phyloP scores from a whole-genome alignment of 441 rosid species.

The Hypseocharis bilobata region DNA sequence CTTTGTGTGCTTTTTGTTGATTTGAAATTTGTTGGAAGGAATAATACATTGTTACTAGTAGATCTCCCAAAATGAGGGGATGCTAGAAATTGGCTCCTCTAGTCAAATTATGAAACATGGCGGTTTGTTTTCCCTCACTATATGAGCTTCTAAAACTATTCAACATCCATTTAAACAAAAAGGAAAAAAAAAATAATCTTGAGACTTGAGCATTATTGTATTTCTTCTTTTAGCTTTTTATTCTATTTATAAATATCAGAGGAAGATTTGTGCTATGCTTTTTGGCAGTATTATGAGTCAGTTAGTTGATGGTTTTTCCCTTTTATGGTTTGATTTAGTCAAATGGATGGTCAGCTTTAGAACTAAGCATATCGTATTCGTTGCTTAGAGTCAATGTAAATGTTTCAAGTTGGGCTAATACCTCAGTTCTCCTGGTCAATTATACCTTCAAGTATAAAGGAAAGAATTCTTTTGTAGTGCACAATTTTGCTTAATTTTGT shows the following conservation, averaged over 20 bases:
- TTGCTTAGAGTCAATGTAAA: neutral
- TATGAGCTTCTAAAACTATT: neutral
- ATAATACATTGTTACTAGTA: neutral
- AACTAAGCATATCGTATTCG: neutral
- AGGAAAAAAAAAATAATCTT: neutral
- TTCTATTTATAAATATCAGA: neutral
- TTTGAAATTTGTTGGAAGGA: neutral
- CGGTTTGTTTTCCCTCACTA: neutral
- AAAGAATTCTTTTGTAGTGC: neutral
- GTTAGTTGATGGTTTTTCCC: neutral
- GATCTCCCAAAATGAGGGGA: neutral
- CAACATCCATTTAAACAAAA: neutral
- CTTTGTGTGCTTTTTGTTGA: neutral
- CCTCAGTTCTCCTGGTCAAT: neutral
- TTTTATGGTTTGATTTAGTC: neutral
- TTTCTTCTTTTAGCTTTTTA: neutral
- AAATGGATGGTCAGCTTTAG: neutral
- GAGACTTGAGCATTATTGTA: neutral
- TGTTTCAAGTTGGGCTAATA: neutral
- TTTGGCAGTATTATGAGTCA: neutral
- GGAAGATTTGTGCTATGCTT: neutral
- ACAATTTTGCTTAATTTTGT: neutral
- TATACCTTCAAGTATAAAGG: neutral
- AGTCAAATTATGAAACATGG: neutral
- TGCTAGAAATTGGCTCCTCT: neutral